Evolutionary conservation across 257 asterid species (phyloP).

Genomic region (Petrea volubilis): DNA sequence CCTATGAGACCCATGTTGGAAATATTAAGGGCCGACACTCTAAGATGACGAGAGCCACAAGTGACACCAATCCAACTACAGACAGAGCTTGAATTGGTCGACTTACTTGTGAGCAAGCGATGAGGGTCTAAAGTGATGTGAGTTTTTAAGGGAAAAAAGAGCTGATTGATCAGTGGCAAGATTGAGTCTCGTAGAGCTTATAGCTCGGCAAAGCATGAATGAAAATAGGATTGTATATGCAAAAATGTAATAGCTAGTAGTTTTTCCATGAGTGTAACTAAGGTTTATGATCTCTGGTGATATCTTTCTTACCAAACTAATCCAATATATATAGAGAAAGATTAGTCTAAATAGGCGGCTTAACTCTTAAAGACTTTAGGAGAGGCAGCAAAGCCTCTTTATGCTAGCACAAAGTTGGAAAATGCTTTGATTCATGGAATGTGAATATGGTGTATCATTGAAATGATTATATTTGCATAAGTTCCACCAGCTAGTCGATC

Average conservation of each 20-base stretch:
- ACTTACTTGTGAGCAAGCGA: constrained; percentile 21
- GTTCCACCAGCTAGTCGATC: no score
- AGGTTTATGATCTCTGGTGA: no score
- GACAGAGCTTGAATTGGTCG: constrained; percentile 16
- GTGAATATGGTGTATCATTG: no score
- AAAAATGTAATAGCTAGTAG: neutral
- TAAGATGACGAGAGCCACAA: constrained; percentile 21
- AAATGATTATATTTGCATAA: no score
- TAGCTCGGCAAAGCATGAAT: neutral
- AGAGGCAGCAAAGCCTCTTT: no score
- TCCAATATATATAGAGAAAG: no score
- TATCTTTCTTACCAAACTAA: no score
- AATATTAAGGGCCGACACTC: constrained; percentile 19
- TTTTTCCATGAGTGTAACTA: neutral
- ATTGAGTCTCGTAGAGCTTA: neutral
- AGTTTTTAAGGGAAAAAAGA: constrained; percentile 34
- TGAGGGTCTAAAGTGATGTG: constrained; percentile 16
- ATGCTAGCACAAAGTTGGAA: no score
- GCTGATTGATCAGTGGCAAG: constrained; percentile 33
- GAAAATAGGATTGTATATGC: neutral
- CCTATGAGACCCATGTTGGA: constrained; percentile 9
- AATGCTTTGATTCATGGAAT: no score
- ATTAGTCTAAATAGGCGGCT: no score
- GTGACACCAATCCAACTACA: constrained; percentile 41
- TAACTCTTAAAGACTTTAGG: no score